A percentile compares a stretch with the other conserved stretches of the same genome.
These are phyloP conservation scores for Ophiocordyceps camponoti-rufipedis DNA, from an alignment of 2,329 filamentous ascomycete genomes.

Conservation along the genomic window DNA sequence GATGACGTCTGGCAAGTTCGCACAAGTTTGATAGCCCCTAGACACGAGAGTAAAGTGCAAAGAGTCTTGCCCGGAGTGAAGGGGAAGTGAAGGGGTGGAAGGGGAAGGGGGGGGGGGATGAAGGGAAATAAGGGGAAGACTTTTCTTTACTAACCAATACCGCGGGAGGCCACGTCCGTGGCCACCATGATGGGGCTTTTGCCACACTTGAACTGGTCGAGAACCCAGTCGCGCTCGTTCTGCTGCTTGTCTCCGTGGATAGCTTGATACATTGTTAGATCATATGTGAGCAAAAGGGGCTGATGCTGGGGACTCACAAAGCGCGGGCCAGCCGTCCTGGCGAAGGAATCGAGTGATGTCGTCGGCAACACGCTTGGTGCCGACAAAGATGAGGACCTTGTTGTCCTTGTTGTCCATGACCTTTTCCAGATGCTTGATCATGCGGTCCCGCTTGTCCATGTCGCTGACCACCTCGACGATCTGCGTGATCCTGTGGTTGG, in stretches of 20 bases:
- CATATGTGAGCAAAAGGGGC: neutral
- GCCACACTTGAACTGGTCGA: constrained; percentile 98
- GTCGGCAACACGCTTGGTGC: constrained; percentile 87
- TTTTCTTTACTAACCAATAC: constrained; percentile 76
- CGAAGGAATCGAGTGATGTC: constrained; percentile 95
- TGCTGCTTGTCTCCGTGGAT: constrained; percentile 99
- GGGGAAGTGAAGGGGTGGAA: constrained; percentile 13
- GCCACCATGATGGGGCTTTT: constrained; percentile 99
- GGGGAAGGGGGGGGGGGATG: neutral
- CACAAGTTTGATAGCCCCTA: constrained; percentile 75
- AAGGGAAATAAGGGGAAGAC: constrained; percentile 4
- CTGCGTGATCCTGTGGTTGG: constrained; percentile 96
- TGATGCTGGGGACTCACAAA: constrained; percentile 24
- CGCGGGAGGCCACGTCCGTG: constrained; percentile 98
- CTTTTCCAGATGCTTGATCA: constrained; percentile 95
- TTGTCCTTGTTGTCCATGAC: constrained; percentile 93
- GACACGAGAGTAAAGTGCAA: constrained; percentile 85
- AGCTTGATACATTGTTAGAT: constrained; percentile 28
- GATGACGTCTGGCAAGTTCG: constrained; percentile 80
- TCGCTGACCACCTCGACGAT: constrained; percentile 92
- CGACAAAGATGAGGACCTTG: constrained; percentile 91
- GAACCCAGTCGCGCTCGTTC: constrained; percentile 97
- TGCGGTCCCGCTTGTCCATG: constrained; percentile 92
- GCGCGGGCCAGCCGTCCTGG: constrained; percentile 92
- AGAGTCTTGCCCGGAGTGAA: constrained; percentile 38